Evolutionary conservation across 768 basidiomycete species (phyloP).

Genomic region (Hortiboletus flavorubellus): DNA sequence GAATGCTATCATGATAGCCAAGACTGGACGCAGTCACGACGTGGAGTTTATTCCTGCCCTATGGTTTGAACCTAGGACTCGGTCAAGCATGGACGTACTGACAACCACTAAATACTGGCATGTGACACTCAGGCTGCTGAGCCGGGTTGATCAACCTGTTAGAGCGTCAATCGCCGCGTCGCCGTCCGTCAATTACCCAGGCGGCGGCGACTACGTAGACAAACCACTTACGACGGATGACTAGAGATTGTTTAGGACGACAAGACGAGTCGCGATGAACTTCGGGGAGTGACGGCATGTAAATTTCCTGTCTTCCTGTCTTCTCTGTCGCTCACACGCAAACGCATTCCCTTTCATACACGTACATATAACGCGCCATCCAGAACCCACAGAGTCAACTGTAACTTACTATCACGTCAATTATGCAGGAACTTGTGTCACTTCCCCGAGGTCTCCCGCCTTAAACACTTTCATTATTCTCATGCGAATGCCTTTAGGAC

Average conservation of each 20-base stretch:
- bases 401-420: constrained; percentile 21
- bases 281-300: neutral
- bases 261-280: neutral
- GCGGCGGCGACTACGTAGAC: constrained; percentile 16
- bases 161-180: neutral
- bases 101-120: neutral
- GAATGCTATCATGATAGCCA: neutral
- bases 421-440: constrained; percentile 38
- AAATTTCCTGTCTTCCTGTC: neutral
- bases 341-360: neutral
- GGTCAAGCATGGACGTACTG: neutral
- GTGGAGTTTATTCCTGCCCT: neutral
- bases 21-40: constrained; percentile 9
- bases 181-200: neutral
- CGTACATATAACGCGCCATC: neutral
- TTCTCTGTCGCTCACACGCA: constrained; percentile 18
- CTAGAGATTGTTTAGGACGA: neutral
- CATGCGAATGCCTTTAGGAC: constrained; percentile 40
- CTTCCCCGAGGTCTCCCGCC: constrained; percentile 37
- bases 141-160: neutral
- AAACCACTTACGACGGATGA: constrained; percentile 1
- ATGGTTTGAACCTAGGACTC: neutral
- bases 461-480: constrained; percentile 41
- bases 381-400: neutral
- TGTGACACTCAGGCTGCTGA: neutral